Evolutionary conservation across 2,329 filamentous ascomycete genomes (phyloP).

Genomic region (Aspergillus transmontanensis): DNA sequence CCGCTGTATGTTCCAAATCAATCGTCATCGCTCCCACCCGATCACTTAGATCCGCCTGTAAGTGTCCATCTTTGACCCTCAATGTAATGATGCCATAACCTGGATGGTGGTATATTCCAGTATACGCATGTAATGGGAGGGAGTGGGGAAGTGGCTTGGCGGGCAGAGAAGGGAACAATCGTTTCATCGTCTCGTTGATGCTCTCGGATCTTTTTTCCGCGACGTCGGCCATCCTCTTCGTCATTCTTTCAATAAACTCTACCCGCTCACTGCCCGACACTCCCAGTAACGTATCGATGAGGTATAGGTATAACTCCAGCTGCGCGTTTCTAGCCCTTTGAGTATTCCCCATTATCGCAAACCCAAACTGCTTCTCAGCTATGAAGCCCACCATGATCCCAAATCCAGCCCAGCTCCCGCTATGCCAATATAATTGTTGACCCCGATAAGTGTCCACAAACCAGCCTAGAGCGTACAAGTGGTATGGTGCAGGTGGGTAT

Average conservation of each 20-base stretch:
- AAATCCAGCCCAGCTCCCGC: constrained; percentile 26
- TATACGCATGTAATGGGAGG: constrained; percentile 18
- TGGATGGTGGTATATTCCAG: constrained; percentile 20
- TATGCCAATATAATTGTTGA: constrained; percentile 23
- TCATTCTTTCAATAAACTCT: constrained; percentile 7
- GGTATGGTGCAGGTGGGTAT: constrained; percentile 16
- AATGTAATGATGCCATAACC: constrained; percentile 12
- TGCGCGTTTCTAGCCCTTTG: constrained; percentile 13
- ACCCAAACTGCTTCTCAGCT: constrained; percentile 23
- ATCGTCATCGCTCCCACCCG: constrained; percentile 9
- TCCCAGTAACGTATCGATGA: constrained; percentile 19
- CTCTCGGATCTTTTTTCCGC: neutral
- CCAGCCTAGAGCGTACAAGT: constrained; percentile 28
- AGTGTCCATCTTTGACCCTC: neutral
- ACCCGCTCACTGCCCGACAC: constrained; percentile 10
- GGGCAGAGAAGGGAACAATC: constrained; percentile 17
- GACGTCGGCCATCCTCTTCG: neutral
- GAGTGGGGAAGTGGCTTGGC: constrained; percentile 11
- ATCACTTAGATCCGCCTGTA: constrained; percentile 18
- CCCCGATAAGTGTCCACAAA: constrained; percentile 25
- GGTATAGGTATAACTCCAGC: constrained; percentile 17
- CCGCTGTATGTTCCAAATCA: constrained; percentile 19
- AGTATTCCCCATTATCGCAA: constrained; percentile 28
- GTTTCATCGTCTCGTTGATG: constrained; percentile 5
- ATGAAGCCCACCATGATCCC: constrained; percentile 27